These are phyloP conservation scores for Cyberlindnera japonica DNA, from an alignment of 805 yeast genomes.

Conservation along the genomic window DNA sequence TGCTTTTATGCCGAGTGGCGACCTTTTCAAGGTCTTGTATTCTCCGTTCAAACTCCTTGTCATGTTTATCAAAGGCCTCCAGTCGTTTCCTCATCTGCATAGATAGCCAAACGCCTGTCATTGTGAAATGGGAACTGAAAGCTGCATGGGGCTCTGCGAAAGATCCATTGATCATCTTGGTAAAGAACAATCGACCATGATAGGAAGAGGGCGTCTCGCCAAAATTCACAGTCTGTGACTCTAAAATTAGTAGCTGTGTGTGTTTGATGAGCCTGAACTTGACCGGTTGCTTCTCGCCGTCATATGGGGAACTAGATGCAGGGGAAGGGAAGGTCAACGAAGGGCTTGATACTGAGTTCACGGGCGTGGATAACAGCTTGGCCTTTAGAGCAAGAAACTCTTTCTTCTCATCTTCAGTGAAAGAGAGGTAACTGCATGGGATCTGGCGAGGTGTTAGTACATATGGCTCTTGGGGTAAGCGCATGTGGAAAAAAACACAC, in stretches of 20 bases:
- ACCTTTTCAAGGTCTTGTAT: slow-evolving; percentile 5
- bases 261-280: slow-evolving; percentile 15
- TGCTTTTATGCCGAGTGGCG: slow-evolving; percentile 8
- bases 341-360: neutral
- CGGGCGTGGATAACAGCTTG: slow-evolving; percentile 2
- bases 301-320: slow-evolving; percentile 5
- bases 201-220: slow-evolving; percentile 11
- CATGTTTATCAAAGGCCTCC: slow-evolving; percentile 5
- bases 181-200: slow-evolving; percentile 11
- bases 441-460: slow-evolving; percentile 9
- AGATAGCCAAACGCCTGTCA: slow-evolving; percentile 17
- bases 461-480: neutral
- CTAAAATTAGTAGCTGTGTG: neutral
- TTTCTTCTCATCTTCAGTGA: slow-evolving; percentile 21
- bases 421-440: slow-evolving; percentile 25
- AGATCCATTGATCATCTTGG: slow-evolving; percentile 12
- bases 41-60: neutral
- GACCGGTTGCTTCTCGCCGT: neutral
- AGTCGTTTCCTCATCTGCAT: slow-evolving; percentile 18
- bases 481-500: slow-evolving; percentile 10
- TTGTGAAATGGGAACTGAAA: slow-evolving; percentile 8
- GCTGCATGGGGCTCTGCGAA: slow-evolving; percentile 8
- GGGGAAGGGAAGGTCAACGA: slow-evolving; percentile 4
- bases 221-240: slow-evolving; percentile 15
- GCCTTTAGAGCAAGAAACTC: slow-evolving; percentile 15